Conservation (phyloP, 768 basidiomycete species). For the Chalciporus pseudorubinellus region DNA sequence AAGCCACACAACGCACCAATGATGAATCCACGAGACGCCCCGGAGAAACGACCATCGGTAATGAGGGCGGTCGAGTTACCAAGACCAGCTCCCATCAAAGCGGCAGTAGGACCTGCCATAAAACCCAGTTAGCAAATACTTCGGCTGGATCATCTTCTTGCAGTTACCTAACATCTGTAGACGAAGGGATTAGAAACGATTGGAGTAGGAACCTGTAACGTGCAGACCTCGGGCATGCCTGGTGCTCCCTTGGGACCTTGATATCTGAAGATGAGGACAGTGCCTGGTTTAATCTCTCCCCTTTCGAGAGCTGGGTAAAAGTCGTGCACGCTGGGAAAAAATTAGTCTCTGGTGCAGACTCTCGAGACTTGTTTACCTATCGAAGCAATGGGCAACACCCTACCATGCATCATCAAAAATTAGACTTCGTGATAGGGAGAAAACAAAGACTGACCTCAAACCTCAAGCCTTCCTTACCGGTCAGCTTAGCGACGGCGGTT, state of each 20-base stretch:
- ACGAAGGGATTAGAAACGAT: slow-evolving; percentile 2
- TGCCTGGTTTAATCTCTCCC: slow-evolving; percentile 74
- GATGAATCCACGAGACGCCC: slow-evolving; percentile 69
- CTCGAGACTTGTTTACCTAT: slow-evolving; percentile 42
- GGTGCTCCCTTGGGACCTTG: slow-evolving; percentile 91
- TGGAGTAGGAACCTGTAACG: not conserved
- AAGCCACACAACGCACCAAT: slow-evolving; percentile 39
- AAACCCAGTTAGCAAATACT: slow-evolving; percentile 5
- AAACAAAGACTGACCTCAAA: slow-evolving; percentile 59
- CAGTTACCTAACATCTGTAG: slow-evolving; percentile 44
- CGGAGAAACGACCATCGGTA: slow-evolving; percentile 89
- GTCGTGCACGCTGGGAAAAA: slow-evolving; percentile 48
- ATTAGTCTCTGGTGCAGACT: not conserved
- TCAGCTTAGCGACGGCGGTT: slow-evolving; percentile 88
- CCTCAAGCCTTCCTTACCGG: slow-evolving; percentile 83
- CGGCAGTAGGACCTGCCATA: slow-evolving; percentile 66
- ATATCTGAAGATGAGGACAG: slow-evolving; percentile 79
- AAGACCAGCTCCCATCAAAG: slow-evolving; percentile 82
- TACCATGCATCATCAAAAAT: slow-evolving; percentile 24
- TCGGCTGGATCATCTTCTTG: not conserved
- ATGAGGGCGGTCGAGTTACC: slow-evolving; percentile 76
- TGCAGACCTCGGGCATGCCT: slow-evolving; percentile 78
- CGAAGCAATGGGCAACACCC: slow-evolving; percentile 78
- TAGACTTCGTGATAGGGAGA: not conserved
- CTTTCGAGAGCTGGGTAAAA: slow-evolving; percentile 74